Percentiles rank a stretch among this genome's conserved stretches.
phyloP scores from a whole-genome alignment of 352 stramenopile genomes.

The Blastocystis sp. region DNA sequence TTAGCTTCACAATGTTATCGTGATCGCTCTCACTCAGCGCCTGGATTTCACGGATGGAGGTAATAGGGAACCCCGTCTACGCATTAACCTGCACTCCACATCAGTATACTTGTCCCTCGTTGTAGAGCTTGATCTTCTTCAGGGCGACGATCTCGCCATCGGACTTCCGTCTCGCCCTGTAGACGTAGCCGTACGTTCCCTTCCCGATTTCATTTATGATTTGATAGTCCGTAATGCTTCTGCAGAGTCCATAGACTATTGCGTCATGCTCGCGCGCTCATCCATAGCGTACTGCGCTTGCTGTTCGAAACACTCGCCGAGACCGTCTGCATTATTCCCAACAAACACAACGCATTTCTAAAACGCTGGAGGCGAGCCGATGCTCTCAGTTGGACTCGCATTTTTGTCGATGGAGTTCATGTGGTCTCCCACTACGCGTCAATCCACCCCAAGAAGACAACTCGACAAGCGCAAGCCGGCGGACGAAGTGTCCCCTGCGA shows the following conservation, averaged over 20 bases:
- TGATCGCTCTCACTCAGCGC: slow-evolving; percentile 36
- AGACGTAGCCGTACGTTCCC: slow-evolving; percentile 63
- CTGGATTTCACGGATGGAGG: slow-evolving; percentile 68
- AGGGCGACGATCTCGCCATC: slow-evolving; percentile 58
- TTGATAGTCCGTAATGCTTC: slow-evolving; percentile 60
- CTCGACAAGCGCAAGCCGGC: background rate
- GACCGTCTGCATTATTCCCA: background rate
- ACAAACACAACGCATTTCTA: slow-evolving; percentile 29
- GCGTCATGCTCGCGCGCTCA: background rate
- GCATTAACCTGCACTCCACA: background rate
- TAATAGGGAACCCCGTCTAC: slow-evolving; percentile 69
- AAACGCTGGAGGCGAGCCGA: slow-evolving; percentile 18
- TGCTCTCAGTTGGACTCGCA: slow-evolving; percentile 40
- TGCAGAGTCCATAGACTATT: slow-evolving; percentile 69
- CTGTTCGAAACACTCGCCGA: background rate
- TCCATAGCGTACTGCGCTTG: slow-evolving; percentile 50
- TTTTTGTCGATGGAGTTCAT: slow-evolving; percentile 11
- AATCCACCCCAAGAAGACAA: background rate
- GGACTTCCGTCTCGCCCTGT: slow-evolving; percentile 31
- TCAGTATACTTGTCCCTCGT: slow-evolving; percentile 55
- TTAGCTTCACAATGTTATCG: slow-evolving; percentile 62
- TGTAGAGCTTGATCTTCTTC: slow-evolving; percentile 69
- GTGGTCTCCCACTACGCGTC: slow-evolving; percentile 20
- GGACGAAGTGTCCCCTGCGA: background rate
- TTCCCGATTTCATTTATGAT: slow-evolving; percentile 68